A percentile compares a stretch with the other conserved stretches of the same genome.
Evolutionary conservation across 1,139 yeast genomes (phyloP).

Genomic region (Suhomyces bribrorum): DNA sequence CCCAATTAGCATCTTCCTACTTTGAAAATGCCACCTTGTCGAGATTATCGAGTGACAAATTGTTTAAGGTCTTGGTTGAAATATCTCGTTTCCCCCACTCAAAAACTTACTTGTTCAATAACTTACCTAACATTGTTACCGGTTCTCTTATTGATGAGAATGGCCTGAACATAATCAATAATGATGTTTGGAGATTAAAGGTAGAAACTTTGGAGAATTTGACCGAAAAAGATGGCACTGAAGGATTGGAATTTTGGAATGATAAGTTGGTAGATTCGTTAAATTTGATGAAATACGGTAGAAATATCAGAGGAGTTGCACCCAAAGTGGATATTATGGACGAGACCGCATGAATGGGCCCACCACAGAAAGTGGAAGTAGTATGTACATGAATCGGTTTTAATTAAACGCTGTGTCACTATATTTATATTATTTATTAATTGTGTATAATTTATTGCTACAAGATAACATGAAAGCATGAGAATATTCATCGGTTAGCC

Average conservation of each 20-base stretch:
- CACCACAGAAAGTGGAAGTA: too few species aligned
- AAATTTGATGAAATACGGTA: constrained; percentile 34
- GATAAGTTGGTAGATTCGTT: constrained; percentile 24
- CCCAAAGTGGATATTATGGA: constrained; percentile 35
- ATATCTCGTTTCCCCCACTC: constrained; percentile 28
- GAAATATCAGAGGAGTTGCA: constrained; percentile 22
- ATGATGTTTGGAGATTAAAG: constrained; percentile 32
- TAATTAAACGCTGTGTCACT: too few species aligned
- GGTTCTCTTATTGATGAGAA: constrained; percentile 11
- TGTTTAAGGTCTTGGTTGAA: constrained; percentile 25
- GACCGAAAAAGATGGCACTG: constrained; percentile 19
- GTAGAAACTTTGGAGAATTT: constrained; percentile 27
- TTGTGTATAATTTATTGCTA: too few species aligned
- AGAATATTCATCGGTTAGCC: too few species aligned
- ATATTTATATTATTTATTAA: too few species aligned
- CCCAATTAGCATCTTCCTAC: constrained; percentile 16
- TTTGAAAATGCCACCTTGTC: constrained; percentile 23
- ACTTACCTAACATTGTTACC: constrained; percentile 30
- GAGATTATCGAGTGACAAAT: constrained; percentile 27
- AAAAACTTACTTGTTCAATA: constrained; percentile 25
- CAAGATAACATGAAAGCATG: too few species aligned
- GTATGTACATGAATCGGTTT: too few species aligned
- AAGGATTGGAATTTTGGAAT: constrained; percentile 29
- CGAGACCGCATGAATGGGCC: constrained; percentile 20
- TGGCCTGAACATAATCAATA: constrained; percentile 18